phyloP scores from a whole-genome alignment of 345 rosid genomes.

The Populus davidiana region DNA sequence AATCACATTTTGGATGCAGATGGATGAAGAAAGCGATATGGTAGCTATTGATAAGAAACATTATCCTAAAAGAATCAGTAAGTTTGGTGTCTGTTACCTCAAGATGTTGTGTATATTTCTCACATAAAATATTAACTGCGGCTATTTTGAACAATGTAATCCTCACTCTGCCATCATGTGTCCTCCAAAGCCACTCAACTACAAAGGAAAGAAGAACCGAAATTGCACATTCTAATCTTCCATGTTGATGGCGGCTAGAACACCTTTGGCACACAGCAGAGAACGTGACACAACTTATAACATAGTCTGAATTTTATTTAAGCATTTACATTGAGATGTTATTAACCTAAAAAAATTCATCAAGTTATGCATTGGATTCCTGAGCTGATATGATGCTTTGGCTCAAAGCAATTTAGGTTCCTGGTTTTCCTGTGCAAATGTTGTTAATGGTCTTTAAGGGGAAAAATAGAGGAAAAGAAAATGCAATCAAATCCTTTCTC shows the following conservation, averaged over 20 bases:
- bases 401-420: not conserved
- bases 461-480: not conserved
- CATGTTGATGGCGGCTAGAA: not conserved
- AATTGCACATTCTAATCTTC: not conserved
- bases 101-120: not conserved
- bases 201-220: not conserved
- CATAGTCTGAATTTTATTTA: not conserved
- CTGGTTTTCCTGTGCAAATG: not conserved
- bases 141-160: not conserved
- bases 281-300: not conserved
- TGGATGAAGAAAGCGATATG: slow-evolving; percentile 16
- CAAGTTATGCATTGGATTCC: not conserved
- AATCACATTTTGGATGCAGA: slow-evolving; percentile 6
- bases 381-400: not conserved
- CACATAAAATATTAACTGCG: not conserved
- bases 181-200: not conserved
- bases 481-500: not conserved
- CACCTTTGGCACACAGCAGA: not conserved
- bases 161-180: not conserved
- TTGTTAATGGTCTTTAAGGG: not conserved
- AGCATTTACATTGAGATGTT: not conserved
- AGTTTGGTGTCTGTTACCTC: not conserved
- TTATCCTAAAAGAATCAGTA: slow-evolving; percentile 36
- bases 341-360: not conserved
- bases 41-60: slow-evolving; percentile 20